Evolutionary conservation across 2,329 filamentous ascomycete species (phyloP).

Genomic region (Colletotrichum godetiae): DNA sequence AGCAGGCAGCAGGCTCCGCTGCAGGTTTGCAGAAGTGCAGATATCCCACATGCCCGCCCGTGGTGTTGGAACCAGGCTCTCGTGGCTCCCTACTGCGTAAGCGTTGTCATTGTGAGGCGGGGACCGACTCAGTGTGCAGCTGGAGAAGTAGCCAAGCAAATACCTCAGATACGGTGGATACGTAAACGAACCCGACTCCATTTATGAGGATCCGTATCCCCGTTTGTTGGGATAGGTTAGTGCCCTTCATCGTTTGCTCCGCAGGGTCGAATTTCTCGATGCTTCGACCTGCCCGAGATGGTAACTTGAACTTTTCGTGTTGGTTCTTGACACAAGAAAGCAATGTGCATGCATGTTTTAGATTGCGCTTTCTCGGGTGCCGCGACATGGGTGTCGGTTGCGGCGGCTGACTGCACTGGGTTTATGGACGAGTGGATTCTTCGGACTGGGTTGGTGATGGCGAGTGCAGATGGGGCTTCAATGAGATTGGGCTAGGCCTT

Average conservation of each 20-base stretch:
- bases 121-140: neutral
- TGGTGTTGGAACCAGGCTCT: neutral
- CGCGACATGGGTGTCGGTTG: neutral
- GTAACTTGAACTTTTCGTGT: neutral
- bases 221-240: neutral
- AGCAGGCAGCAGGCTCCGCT: too few species aligned
- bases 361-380: neutral
- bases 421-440: neutral
- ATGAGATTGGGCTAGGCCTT: neutral
- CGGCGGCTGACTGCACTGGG: neutral
- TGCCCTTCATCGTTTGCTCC: too few species aligned
- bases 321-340: neutral
- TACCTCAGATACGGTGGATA: neutral
- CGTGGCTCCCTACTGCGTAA: neutral
- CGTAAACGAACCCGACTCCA: neutral
- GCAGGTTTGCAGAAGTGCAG: too few species aligned
- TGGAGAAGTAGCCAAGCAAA: neutral
- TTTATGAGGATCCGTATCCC: neutral
- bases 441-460: neutral
- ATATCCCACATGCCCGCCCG: neutral
- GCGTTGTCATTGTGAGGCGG: neutral
- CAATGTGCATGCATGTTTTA: neutral
- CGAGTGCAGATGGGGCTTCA: too few species aligned
- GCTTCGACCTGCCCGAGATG: conserved; percentile 5
- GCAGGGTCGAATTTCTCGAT: neutral